Conservation (phyloP, 2,329 filamentous ascomycete species). For the Cladorrhinum sp. region DNA sequence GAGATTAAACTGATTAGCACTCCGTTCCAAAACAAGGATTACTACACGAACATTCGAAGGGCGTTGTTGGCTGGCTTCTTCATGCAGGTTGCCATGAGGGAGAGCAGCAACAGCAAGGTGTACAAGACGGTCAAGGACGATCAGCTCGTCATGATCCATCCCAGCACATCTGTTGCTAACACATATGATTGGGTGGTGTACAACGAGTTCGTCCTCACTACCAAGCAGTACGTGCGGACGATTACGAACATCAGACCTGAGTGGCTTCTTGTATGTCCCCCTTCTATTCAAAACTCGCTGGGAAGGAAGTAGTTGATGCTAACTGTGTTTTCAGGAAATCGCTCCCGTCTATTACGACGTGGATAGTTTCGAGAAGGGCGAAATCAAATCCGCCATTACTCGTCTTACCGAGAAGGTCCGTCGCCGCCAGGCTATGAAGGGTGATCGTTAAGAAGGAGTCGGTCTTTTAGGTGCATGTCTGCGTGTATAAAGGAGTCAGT, state of each 20-base stretch:
- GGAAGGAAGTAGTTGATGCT: constrained; percentile 25
- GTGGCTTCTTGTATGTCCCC: constrained; percentile 74
- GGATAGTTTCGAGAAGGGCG: constrained; percentile 76
- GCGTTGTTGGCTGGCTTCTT: constrained; percentile 95
- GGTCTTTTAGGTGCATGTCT: neutral
- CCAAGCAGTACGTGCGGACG: constrained; percentile 95
- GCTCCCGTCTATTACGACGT: constrained; percentile 91
- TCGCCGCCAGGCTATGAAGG: constrained; percentile 57
- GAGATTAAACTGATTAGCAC: constrained; percentile 84
- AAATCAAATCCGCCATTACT: constrained; percentile 69
- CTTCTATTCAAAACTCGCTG: neutral
- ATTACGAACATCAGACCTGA: constrained; percentile 90
- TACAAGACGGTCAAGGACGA: constrained; percentile 97
- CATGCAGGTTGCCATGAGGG: constrained; percentile 98
- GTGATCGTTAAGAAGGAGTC: constrained; percentile 32
- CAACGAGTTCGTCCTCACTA: constrained; percentile 96
- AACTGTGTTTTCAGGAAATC: constrained; percentile 65
- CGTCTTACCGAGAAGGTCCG: constrained; percentile 58
- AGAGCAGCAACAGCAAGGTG: constrained; percentile 73
- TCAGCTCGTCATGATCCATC: constrained; percentile 88
- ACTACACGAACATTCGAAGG: constrained; percentile 95
- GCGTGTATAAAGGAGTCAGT: neutral
- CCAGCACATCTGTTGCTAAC: constrained; percentile 81
- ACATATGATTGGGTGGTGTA: constrained; percentile 97
- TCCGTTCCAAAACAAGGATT: constrained; percentile 90